Evolutionary conservation across 306 rosid genomes (phyloP), one percentile per base, ranked within the genome.

Genomic region (Quercus rubra): DNA sequence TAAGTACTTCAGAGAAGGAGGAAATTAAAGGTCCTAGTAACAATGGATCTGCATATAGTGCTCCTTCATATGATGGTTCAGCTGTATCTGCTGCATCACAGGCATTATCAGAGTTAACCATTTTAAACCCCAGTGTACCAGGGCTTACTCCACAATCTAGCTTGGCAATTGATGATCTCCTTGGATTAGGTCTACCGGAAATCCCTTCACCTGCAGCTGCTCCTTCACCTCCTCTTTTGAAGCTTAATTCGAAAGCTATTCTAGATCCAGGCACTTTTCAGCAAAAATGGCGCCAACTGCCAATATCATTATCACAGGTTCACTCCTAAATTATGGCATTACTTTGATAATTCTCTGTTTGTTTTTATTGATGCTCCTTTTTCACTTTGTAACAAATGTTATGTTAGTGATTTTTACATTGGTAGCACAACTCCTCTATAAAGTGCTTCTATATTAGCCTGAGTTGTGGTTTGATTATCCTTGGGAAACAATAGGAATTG

Each of bases 281-380:
- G 92, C 99, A 93, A 78, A 96, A 93, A 85, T 96, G 99, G 99
- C 99, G 97, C 81, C 99, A 93, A 84, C 86, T 96, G 55, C 94
- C 99, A 23, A 43, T 96, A 84, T 90, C 98, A 20, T 55, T 78
- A 83, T 89, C 98, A 21, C 94, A 91, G 98, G 99, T 95, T 82
- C 68, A 71, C 77, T 79, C 82, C 67, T 68, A 73, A 81, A 78
- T 79, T 55, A 56, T 80, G 77, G 31, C 55, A 31, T 46, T 33
- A 31, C 76, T 80, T 66, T 85, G 56, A 18, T 79, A 70, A 25
- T 52, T 74, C 74, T 31, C 63, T 23, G 5, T 56, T 35, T 38
- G 59, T 33, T 21, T 56, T 79, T 75, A 27, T 73, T 77, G 56
- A 70, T 80, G 25, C 28, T 31, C 52, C 72, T 75, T 59, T 80